phyloP scores from a whole-genome alignment of 1,284 basidiomycete genomes.

The Cryptococcus depauperatus region DNA sequence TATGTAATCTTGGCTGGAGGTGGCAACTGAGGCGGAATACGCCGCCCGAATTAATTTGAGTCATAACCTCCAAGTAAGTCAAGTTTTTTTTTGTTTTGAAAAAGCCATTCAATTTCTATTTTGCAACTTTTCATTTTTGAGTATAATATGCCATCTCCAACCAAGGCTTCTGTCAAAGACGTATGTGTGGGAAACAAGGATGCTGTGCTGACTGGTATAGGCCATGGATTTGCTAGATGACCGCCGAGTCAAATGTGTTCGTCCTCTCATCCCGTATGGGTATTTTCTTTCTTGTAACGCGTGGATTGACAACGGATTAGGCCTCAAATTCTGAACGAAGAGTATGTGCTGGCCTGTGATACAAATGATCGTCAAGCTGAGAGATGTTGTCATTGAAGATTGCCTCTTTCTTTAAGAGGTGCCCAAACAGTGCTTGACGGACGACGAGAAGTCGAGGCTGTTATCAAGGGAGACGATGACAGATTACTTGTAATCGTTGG shows the following conservation, averaged over 20 bases:
- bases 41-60: too few species aligned
- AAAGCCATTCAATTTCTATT: too few species aligned
- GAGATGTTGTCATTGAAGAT: slow-evolving; percentile 16
- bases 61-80: too few species aligned
- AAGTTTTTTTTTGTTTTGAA: too few species aligned
- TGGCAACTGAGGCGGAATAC: too few species aligned
- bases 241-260: slow-evolving; percentile 69
- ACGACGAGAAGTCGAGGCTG: slow-evolving; percentile 65
- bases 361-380: not conserved
- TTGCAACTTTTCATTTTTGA: too few species aligned
- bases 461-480: slow-evolving; percentile 78
- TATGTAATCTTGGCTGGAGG: too few species aligned
- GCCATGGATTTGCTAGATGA: slow-evolving; percentile 77
- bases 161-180: slow-evolving; percentile 21
- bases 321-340: slow-evolving; percentile 84
- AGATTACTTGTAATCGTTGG: slow-evolving; percentile 80
- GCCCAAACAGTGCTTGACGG: slow-evolving; percentile 65
- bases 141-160: slow-evolving; percentile 15
- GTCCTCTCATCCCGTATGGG: slow-evolving; percentile 67
- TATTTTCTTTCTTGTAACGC: not conserved
- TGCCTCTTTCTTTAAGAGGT: slow-evolving; percentile 42
- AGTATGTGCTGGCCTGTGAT: slow-evolving; percentile 47
- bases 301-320: slow-evolving; percentile 19
- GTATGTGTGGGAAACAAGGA: slow-evolving; percentile 12
- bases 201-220: slow-evolving; percentile 11